Conservation (phyloP, 2,329 filamentous ascomycete species). For the Podosphaera fusca region DNA sequence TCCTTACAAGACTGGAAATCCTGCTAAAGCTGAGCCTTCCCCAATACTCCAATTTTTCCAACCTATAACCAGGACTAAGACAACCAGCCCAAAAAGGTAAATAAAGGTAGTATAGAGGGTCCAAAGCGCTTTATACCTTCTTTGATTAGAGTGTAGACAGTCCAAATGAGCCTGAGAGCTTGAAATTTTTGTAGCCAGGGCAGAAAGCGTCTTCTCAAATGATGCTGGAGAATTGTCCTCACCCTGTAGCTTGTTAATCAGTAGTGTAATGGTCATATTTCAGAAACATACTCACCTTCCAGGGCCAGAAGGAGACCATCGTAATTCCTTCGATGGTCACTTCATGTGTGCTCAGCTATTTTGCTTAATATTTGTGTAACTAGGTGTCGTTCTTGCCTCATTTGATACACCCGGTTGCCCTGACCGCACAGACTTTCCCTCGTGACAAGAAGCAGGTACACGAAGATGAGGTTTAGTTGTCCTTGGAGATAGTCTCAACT, state of each 20-base stretch:
- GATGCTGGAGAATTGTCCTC: constrained; percentile 64
- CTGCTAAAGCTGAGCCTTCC: constrained; percentile 60
- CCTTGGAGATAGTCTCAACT: no score
- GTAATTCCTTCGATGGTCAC: constrained; percentile 5
- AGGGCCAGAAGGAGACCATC: constrained; percentile 77
- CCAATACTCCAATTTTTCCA: constrained; percentile 51
- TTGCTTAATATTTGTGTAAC: background rate
- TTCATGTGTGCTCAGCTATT: background rate
- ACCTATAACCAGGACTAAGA: constrained; percentile 66
- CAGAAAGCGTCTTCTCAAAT: constrained; percentile 77
- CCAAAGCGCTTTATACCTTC: constrained; percentile 64
- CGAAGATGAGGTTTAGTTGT: background rate
- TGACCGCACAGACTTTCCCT: background rate
- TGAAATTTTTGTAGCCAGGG: constrained; percentile 62
- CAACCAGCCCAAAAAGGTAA: constrained; percentile 68
- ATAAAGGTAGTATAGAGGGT: constrained; percentile 79
- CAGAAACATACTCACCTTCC: constrained; percentile 34
- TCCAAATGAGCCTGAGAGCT: constrained; percentile 53
- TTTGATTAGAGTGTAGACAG: constrained; percentile 42
- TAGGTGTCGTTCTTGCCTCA: background rate
- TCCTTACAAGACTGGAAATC: constrained; percentile 53
- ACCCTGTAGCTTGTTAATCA: constrained; percentile 26
- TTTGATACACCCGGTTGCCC: background rate
- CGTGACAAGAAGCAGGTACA: background rate
- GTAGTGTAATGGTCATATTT: constrained; percentile 4